These are phyloP conservation scores for Syzygium aromaticum DNA, from an alignment of 345 rosid genomes.

Conservation along the genomic window DNA sequence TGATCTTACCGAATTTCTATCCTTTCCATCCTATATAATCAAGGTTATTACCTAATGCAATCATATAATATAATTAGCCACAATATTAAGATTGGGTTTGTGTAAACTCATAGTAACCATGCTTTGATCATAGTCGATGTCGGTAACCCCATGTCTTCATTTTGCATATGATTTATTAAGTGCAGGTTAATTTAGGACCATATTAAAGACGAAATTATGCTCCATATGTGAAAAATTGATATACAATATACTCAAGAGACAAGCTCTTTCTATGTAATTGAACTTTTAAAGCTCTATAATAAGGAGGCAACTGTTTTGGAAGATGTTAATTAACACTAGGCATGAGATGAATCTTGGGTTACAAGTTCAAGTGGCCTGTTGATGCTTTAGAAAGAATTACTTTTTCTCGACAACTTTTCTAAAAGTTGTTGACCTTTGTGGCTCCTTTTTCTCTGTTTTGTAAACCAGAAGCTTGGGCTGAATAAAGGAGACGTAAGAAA, in stretches of 20 bases:
- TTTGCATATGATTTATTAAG: not conserved
- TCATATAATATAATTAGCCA: not conserved
- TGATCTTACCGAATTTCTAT: not conserved
- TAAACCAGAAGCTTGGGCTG: not conserved
- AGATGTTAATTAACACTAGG: not conserved
- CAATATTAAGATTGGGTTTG: not conserved
- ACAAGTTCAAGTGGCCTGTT: not conserved
- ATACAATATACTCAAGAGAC: not conserved
- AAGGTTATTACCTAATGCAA: not conserved
- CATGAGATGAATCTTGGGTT: not conserved
- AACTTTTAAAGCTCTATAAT: not conserved
- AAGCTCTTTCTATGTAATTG: not conserved
- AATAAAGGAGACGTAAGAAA: not conserved
- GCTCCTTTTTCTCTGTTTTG: not conserved
- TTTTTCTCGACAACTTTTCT: constrained; percentile 1
- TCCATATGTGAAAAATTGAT: not conserved
- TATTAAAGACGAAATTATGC: not conserved
- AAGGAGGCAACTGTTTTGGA: not conserved
- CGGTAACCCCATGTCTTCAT: not conserved
- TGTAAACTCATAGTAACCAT: not conserved
- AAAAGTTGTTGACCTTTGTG: constrained; percentile 1
- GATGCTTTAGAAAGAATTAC: not conserved
- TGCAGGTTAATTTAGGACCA: not conserved
- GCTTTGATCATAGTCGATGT: not conserved
- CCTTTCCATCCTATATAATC: not conserved